These are phyloP conservation scores for Aspergillus candidus DNA, from an alignment of 2,329 filamentous ascomycete species.

Conservation along the genomic window DNA sequence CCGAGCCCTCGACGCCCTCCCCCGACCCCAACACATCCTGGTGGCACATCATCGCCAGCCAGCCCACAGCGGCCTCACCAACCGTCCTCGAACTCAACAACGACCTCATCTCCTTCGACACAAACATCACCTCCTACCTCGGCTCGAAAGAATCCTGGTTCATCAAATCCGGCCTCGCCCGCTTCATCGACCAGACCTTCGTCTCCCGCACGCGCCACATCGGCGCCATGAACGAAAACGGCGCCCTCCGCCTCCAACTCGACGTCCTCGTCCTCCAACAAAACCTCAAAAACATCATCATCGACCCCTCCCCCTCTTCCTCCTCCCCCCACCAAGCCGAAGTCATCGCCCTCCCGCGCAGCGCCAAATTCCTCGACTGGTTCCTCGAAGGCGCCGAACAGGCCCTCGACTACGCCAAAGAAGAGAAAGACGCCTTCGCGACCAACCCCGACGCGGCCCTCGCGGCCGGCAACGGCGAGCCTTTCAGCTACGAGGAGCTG, in stretches of 20 bases:
- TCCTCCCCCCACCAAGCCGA: conserved; percentile 18
- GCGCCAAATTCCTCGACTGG: conserved; percentile 43
- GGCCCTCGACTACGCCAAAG: conserved; percentile 39
- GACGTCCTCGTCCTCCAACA: conserved; percentile 95
- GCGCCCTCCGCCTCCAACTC: conserved; percentile 80
- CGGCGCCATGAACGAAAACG: conserved; percentile 75
- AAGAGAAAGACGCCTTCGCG: conserved; percentile 38
- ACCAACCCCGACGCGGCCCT: conserved; percentile 29
- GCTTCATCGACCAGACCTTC: conserved; percentile 73
- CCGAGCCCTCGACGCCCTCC: conserved; percentile 44
- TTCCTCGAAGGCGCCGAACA: conserved; percentile 44
- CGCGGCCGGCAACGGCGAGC: conserved; percentile 35
- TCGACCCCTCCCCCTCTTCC: conserved; percentile 41
- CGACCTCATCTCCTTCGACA: conserved; percentile 80
- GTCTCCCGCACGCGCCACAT: conserved; percentile 66
- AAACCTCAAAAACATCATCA: conserved; percentile 83
- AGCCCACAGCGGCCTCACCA: conserved; percentile 46
- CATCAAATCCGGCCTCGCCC: conserved; percentile 68
- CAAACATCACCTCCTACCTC: conserved; percentile 68
- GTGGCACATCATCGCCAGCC: conserved; percentile 39
- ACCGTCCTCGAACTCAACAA: conserved; percentile 77
- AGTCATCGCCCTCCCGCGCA: conserved; percentile 37
- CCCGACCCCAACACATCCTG: conserved; percentile 67
- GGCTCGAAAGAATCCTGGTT: conserved; percentile 66
- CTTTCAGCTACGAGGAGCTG: conserved; percentile 43